A percentile compares a stretch with the other conserved stretches of the same genome.
phyloP scores from a whole-genome alignment of 768 basidiomycete genomes.

The Chiua virens region DNA sequence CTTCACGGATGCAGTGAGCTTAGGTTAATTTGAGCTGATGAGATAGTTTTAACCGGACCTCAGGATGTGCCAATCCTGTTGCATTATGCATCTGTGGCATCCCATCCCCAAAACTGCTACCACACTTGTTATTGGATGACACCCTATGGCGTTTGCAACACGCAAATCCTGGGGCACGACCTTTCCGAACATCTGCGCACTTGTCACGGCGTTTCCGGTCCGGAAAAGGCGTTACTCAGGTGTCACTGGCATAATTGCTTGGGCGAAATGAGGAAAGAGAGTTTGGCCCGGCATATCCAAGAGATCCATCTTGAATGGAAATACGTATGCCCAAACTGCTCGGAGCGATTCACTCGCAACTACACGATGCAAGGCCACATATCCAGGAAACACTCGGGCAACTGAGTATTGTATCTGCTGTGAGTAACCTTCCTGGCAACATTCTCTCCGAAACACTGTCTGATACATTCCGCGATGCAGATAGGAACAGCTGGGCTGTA shows the following conservation, averaged over 20 bases:
- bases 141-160: neutral
- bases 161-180: neutral
- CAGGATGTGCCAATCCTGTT: neutral
- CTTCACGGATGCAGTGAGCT: conserved; percentile 13
- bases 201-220: conserved; percentile 18
- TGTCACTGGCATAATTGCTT: conserved; percentile 25
- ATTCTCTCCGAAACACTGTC: too few species aligned
- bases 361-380: conserved; percentile 21
- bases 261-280: conserved; percentile 28
- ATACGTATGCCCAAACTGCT: conserved; percentile 18
- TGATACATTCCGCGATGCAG: too few species aligned
- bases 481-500: too few species aligned
- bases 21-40: neutral
- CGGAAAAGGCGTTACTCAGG: conserved; percentile 3
- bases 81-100: too few species aligned
- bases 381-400: conserved; percentile 1
- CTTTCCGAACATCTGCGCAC: conserved; percentile 25
- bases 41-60: conserved; percentile 1
- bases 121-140: too few species aligned
- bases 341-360: conserved; percentile 25
- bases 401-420: too few species aligned
- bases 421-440: too few species aligned
- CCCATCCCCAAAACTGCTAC: too few species aligned
- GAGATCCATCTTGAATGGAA: conserved; percentile 25
- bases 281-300: conserved; percentile 26